Evolutionary conservation across 345 rosid species (phyloP).

Genomic region (Pistacia atlantica): DNA sequence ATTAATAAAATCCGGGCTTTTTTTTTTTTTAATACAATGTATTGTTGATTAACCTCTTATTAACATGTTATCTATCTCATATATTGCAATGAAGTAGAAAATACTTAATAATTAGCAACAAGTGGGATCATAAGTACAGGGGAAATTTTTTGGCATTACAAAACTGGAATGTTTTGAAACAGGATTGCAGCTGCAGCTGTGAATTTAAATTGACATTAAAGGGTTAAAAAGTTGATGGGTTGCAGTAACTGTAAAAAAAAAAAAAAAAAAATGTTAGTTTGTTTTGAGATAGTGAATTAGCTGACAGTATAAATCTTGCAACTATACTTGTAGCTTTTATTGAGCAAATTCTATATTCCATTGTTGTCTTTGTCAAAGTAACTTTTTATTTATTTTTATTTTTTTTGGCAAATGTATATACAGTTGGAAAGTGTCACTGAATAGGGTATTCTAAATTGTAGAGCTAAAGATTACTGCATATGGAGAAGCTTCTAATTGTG

Average conservation of each 20-base stretch:
- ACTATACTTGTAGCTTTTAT: background rate
- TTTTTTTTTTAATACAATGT: no score
- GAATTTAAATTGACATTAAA: background rate
- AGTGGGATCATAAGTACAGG: background rate
- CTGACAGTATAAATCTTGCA: background rate
- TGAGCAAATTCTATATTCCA: background rate
- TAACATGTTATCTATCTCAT: no score
- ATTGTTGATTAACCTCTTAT: no score
- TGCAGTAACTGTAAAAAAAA: no score
- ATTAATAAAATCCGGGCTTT: no score
- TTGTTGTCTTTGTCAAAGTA: background rate
- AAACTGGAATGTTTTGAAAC: no score
- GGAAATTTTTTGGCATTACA: background rate
- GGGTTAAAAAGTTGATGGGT: background rate
- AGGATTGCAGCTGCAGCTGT: no score
- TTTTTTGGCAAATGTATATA: no score
- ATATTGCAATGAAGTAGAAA: no score
- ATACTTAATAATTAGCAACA: background rate
- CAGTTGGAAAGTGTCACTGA: background rate
- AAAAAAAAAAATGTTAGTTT: no score
- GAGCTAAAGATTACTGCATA: background rate
- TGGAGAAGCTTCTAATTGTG: background rate
- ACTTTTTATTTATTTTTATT: background rate
- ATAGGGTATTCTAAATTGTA: background rate
- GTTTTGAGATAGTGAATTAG: background rate